Evolutionary conservation across 768 basidiomycete genomes (phyloP).

Genomic region (Candolleomyces efflorescens): DNA sequence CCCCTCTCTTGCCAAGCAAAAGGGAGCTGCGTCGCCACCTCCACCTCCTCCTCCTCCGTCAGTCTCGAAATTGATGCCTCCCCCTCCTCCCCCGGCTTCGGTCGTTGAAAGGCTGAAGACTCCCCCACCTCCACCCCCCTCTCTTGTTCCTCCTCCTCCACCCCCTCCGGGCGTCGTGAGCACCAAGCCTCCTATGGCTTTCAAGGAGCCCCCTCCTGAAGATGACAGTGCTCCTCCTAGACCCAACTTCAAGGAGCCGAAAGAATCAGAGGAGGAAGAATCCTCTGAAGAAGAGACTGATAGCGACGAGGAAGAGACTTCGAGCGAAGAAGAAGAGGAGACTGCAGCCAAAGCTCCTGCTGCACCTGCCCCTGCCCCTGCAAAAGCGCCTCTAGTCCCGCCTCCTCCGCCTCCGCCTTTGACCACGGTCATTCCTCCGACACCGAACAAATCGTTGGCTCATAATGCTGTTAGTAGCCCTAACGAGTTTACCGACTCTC

Average conservation of each 20-base stretch:
- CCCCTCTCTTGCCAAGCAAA: conserved; percentile 31
- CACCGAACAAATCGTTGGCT: conserved; percentile 41
- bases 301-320: conserved; percentile 7
- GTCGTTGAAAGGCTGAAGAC: conserved; percentile 21
- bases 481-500: conserved; percentile 33
- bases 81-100: conserved; percentile 27
- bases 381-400: not conserved
- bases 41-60: conserved; percentile 28
- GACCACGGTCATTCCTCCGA: conserved; percentile 45
- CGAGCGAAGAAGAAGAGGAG: conserved; percentile 8
- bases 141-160: conserved; percentile 21
- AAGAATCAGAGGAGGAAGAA: conserved; percentile 10
- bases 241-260: conserved; percentile 52
- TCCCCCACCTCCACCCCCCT: conserved; percentile 28
- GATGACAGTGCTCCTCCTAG: conserved; percentile 39
- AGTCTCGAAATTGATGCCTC: conserved; percentile 13
- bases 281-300: conserved; percentile 9
- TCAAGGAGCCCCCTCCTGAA: conserved; percentile 65
- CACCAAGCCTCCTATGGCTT: conserved; percentile 19
- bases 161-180: not conserved
- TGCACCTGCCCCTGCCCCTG: not conserved
- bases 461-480: conserved; percentile 32
- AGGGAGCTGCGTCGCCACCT: conserved; percentile 26
- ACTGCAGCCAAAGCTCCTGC: not conserved
- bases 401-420: conserved; percentile 8